Conservation (phyloP, 768 basidiomycete genomes). For the Cubamyces lactineus region DNA sequence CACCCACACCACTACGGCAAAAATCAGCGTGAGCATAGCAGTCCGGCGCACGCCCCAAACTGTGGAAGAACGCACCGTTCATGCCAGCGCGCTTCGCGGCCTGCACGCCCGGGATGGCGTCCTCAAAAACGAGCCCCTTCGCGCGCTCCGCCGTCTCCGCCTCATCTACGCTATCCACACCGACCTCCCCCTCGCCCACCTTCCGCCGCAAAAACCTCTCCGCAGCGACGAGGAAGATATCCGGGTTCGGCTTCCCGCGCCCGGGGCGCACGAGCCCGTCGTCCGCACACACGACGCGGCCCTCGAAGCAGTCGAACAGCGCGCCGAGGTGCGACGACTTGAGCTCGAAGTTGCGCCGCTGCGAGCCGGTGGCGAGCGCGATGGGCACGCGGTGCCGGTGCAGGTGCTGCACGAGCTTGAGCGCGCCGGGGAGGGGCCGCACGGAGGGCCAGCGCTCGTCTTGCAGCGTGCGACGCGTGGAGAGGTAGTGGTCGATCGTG, state of each 20-base stretch:
- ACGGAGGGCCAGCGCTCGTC: conserved; percentile 72
- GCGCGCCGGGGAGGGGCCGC: conserved; percentile 69
- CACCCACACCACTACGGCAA: conserved; percentile 73
- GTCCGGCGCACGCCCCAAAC: background rate
- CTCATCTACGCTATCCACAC: conserved; percentile 36
- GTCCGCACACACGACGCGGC: conserved; percentile 71
- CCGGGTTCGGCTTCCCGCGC: conserved; percentile 79
- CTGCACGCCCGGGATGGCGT: conserved; percentile 74
- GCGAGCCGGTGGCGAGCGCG: conserved; percentile 79
- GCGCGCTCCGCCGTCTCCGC: conserved; percentile 50
- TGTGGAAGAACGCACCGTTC: conserved; percentile 74
- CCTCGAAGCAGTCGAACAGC: conserved; percentile 72
- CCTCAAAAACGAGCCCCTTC: conserved; percentile 82
- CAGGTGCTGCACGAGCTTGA: conserved; percentile 70
- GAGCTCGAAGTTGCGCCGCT: conserved; percentile 61
- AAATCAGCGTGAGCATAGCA: background rate
- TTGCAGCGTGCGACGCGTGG: conserved; percentile 57
- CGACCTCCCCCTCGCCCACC: conserved; percentile 52
- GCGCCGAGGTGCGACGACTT: conserved; percentile 64
- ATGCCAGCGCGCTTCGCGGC: conserved; percentile 86
- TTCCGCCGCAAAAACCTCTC: conserved; percentile 54
- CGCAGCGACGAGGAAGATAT: conserved; percentile 80
- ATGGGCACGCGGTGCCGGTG: conserved; percentile 71
- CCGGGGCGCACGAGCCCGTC: conserved; percentile 51
- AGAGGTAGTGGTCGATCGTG: conserved; percentile 60